phyloP scores from a whole-genome alignment of 192 early-diverging fungal species.

The Mycoemilia scoparia region DNA sequence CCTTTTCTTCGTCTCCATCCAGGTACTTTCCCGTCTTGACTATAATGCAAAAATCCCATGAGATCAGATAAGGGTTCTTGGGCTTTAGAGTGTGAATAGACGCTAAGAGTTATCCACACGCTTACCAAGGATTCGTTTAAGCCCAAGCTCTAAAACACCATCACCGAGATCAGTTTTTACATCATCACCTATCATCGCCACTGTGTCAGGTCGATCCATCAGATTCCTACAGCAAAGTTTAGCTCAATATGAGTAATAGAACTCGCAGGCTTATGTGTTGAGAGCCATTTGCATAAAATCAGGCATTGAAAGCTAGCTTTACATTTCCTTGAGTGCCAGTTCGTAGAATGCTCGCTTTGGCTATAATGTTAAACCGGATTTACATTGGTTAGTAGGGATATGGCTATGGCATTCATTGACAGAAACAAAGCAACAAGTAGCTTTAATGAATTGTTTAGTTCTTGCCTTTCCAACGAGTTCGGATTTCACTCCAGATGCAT shows the following conservation, averaged over 20 bases:
- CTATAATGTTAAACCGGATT: no score
- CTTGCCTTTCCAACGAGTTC: conserved; percentile 74
- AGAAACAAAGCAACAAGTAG: no score
- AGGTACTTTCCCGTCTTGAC: conserved; percentile 78
- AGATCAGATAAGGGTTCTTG: no score
- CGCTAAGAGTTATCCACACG: background rate
- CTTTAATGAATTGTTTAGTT: no score
- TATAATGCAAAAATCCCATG: conserved; percentile 11
- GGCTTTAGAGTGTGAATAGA: background rate
- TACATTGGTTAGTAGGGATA: no score
- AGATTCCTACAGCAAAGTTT: conserved; percentile 5
- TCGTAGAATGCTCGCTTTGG: conserved; percentile 58
- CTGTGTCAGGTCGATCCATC: conserved; percentile 24
- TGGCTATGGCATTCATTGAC: no score
- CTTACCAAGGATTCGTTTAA: no score
- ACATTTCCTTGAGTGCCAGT: conserved; percentile 55
- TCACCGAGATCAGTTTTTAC: conserved; percentile 64
- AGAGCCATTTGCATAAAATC: no score
- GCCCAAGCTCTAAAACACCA: conserved; percentile 54
- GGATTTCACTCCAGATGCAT: conserved; percentile 43
- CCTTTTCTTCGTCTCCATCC: conserved; percentile 42
- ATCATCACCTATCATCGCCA: conserved; percentile 81
- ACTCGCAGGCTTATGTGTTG: no score
- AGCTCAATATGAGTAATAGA: background rate
- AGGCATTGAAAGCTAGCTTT: no score